Percentiles rank a stretch among this genome's conserved stretches.
Evolutionary conservation across 1,284 basidiomycete species (phyloP).

Genomic region (Mrakiaceae sp.): DNA sequence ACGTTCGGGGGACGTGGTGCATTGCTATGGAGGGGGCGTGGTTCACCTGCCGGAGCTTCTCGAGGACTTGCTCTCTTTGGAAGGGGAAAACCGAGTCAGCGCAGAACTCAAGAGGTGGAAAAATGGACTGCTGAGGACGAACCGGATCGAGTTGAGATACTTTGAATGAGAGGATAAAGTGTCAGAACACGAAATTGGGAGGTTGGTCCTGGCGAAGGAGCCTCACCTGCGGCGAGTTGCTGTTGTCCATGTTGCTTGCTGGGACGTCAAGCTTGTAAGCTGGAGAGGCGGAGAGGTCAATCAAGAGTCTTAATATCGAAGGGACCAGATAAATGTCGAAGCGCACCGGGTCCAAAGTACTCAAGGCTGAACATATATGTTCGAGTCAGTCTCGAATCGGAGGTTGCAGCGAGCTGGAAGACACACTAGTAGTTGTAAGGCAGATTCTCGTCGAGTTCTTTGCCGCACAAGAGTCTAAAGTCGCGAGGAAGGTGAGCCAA

Average conservation of each 20-base stretch:
- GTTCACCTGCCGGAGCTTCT: conserved; percentile 64
- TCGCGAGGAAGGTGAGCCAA: too few relatives aligned
- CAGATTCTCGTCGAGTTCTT: conserved; percentile 71
- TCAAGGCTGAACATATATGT: neutral
- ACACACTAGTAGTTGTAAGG: conserved; percentile 79
- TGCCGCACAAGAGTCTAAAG: conserved; percentile 58
- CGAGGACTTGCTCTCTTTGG: conserved; percentile 54
- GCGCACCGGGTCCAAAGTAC: conserved; percentile 51
- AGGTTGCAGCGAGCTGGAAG: neutral
- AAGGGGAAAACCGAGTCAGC: neutral
- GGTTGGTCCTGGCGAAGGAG: too few relatives aligned
- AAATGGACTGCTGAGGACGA: conserved; percentile 22
- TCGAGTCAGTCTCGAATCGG: neutral
- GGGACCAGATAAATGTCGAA: too few relatives aligned
- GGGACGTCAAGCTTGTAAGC: conserved; percentile 79
- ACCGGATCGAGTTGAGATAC: conserved; percentile 72
- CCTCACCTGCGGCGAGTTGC: conserved; percentile 48
- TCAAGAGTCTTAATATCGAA: too few relatives aligned
- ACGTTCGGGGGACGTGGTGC: conserved; percentile 59
- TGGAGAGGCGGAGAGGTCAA: too few relatives aligned
- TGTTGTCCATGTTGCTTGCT: conserved; percentile 86
- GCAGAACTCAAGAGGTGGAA: too few relatives aligned
- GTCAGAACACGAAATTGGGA: too few relatives aligned
- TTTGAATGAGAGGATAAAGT: conserved; percentile 36
- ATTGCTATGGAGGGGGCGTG: conserved; percentile 79